Conservation (phyloP, 257 asterid genomes). For the Solanum rostratum region DNA sequence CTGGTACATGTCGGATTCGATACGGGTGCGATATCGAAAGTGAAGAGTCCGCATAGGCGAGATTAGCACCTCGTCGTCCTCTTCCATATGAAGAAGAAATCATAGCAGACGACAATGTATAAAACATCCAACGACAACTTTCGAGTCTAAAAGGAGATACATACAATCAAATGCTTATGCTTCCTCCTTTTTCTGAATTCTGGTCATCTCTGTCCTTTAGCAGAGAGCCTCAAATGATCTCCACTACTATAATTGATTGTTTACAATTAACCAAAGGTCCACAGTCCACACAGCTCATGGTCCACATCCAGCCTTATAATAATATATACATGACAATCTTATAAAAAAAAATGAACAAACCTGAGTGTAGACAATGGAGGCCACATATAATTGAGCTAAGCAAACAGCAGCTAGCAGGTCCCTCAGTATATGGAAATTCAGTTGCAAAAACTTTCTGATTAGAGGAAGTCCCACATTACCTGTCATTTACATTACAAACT, state of each 20-base stretch:
- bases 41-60: too few relatives aligned
- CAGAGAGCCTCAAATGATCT: background rate
- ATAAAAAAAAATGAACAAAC: background rate
- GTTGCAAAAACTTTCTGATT: conserved; percentile 2
- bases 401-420: background rate
- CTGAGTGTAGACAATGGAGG: background rate
- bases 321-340: background rate
- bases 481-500: background rate
- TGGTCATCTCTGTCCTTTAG: background rate
- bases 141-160: background rate
- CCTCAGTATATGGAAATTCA: background rate
- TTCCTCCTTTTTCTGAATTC: background rate
- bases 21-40: too few relatives aligned
- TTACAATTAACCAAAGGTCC: background rate
- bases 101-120: background rate
- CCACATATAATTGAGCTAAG: conserved; percentile 1
- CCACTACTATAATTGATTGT: background rate
- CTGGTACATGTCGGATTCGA: too few relatives aligned
- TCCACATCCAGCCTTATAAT: background rate
- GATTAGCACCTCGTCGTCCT: background rate
- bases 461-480: background rate
- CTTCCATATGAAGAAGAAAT: background rate
- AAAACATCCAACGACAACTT: background rate
- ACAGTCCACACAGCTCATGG: background rate
- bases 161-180: background rate